phyloP scores from a whole-genome alignment of 306 rosid species.

The Sphenostylis stenocarpa region DNA sequence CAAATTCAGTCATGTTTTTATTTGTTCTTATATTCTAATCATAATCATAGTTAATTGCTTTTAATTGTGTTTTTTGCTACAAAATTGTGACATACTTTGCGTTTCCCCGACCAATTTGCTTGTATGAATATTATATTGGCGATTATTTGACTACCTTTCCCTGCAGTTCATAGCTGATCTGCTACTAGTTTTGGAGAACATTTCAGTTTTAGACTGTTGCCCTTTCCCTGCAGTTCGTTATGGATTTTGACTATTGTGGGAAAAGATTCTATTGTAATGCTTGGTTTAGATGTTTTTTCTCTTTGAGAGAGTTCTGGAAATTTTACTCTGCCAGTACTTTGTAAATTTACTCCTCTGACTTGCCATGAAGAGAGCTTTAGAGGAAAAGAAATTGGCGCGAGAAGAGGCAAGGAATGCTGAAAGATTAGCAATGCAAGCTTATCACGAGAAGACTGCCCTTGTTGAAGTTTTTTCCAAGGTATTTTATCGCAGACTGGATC shows the following conservation, averaged over 20 bases:
- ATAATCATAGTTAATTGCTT: constrained; percentile 11
- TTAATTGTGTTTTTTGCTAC: neutral
- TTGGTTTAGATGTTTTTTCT: constrained; percentile 17
- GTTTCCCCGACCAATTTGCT: neutral
- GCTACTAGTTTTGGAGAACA: neutral
- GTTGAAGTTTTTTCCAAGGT: constrained; percentile 83
- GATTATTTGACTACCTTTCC: neutral
- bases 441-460: constrained; percentile 62
- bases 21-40: neutral
- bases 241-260: neutral
- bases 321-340: constrained; percentile 22
- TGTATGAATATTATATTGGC: neutral
- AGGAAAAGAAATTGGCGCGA: constrained; percentile 70
- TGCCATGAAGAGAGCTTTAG: constrained; percentile 71
- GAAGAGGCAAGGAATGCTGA: constrained; percentile 76
- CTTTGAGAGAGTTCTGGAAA: neutral
- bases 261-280: neutral
- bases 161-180: neutral
- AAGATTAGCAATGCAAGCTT: constrained; percentile 74
- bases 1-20: neutral
- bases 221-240: neutral
- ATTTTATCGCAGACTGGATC: constrained; percentile 11
- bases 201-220: neutral
- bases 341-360: constrained; percentile 25
- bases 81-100: neutral